phyloP scores from a whole-genome alignment of 1,284 basidiomycete species.

The Naganishia sp. region DNA sequence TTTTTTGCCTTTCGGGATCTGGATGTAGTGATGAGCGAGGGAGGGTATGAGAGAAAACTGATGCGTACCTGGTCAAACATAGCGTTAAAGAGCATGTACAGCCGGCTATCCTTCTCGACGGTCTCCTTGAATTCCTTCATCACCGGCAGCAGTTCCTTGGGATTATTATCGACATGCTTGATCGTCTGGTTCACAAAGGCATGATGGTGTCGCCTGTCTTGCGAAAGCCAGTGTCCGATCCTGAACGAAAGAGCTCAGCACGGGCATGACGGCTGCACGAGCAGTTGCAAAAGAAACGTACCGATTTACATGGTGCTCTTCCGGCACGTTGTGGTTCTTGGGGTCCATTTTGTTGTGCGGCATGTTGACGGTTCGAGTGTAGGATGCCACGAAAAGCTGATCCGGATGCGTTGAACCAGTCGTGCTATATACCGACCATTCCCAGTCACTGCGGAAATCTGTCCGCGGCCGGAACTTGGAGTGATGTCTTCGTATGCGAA shows the following conservation, averaged over 20 bases:
- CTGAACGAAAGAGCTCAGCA: constrained; percentile 2
- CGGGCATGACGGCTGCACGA: background rate
- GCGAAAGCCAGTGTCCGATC: constrained; percentile 46
- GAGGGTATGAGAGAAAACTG: no score
- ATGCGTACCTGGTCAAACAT: constrained; percentile 54
- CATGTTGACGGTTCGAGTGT: background rate
- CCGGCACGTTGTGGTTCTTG: constrained; percentile 38
- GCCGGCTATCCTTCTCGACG: constrained; percentile 54
- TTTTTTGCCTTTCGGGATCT: constrained; percentile 41
- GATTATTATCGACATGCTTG: constrained; percentile 45
- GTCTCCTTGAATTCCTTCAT: constrained; percentile 55
- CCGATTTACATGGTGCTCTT: constrained; percentile 46
- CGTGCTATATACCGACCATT: background rate
- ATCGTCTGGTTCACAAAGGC: constrained; percentile 46
- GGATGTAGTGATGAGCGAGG: background rate
- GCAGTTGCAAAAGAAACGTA: constrained; percentile 24
- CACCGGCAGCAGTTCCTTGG: constrained; percentile 48
- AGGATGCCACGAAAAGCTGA: no score
- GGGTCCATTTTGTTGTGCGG: constrained; percentile 34
- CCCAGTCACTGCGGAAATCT: background rate
- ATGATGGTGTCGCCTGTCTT: constrained; percentile 50
- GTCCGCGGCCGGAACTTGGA: no score
- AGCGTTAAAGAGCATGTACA: constrained; percentile 55
- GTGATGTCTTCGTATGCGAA: no score
- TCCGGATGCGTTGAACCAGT: background rate